Evolutionary conservation across 257 asterid species (phyloP).

Genomic region (Solanum chiquidenum): DNA sequence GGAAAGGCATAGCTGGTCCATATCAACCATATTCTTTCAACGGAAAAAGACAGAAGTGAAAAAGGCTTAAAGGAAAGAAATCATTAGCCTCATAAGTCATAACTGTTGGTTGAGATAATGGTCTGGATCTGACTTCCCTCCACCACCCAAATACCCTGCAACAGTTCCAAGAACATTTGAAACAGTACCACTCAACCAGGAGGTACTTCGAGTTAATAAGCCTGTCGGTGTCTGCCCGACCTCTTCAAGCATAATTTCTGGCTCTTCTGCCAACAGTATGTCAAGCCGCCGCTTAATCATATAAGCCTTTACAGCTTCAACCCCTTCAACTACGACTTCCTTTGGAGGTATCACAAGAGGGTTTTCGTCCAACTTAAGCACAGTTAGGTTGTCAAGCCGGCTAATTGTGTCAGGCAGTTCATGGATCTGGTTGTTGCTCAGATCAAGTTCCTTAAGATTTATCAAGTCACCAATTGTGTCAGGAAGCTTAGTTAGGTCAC

Average conservation of each 20-base stretch:
- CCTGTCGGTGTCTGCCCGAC: constrained; percentile 22
- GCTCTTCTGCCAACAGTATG: constrained; percentile 41
- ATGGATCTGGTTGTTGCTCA: constrained; percentile 91
- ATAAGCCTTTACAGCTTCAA: constrained; percentile 53
- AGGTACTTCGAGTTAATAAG: constrained; percentile 55
- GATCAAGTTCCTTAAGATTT: constrained; percentile 69
- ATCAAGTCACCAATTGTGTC: constrained; percentile 56
- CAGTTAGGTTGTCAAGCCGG: constrained; percentile 38
- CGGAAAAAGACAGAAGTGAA: neutral
- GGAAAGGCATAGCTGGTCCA: neutral
- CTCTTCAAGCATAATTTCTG: constrained; percentile 19
- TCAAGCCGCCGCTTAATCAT: constrained; percentile 60
- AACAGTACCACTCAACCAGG: constrained; percentile 52
- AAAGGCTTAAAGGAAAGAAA: neutral
- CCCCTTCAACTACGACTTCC: constrained; percentile 56
- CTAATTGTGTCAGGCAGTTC: constrained; percentile 67
- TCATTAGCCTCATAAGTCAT: constrained; percentile 12
- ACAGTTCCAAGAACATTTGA: constrained; percentile 43
- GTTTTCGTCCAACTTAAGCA: constrained; percentile 65
- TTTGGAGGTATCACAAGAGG: constrained; percentile 77
- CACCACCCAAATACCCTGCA: constrained; percentile 46
- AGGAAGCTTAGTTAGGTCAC: constrained; percentile 67
- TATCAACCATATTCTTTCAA: neutral
- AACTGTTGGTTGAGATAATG: constrained; percentile 59
- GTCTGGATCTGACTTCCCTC: constrained; percentile 30